phyloP scores from a whole-genome alignment of 345 rosid species.

The Balakata baccata region DNA sequence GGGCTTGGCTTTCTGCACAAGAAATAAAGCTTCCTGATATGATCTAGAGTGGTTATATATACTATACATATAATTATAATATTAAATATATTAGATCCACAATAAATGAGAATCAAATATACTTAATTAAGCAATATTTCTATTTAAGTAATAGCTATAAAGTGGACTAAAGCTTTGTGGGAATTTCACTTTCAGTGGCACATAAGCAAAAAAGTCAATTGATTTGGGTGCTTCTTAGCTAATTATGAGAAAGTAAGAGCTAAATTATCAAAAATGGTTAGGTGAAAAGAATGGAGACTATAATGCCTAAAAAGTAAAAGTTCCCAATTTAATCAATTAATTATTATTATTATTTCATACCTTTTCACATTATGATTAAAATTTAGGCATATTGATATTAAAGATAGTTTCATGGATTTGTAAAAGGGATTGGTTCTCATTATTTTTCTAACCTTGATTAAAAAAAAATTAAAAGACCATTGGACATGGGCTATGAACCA shows the following conservation, averaged over 20 bases:
- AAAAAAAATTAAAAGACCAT: too few relatives aligned
- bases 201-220: neutral
- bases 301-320: neutral
- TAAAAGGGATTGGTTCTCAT: neutral
- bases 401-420: neutral
- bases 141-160: neutral
- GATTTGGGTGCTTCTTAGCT: too few relatives aligned
- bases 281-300: neutral
- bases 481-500: too few relatives aligned
- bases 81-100: too few relatives aligned
- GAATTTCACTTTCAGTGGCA: neutral
- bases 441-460: too few relatives aligned
- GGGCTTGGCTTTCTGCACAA: too few relatives aligned
- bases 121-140: neutral
- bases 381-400: neutral
- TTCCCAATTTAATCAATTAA: neutral
- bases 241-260: too few relatives aligned
- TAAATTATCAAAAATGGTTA: neutral
- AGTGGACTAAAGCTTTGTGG: neutral
- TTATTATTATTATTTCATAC: neutral
- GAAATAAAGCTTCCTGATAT: too few relatives aligned
- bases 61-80: too few relatives aligned
- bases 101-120: too few relatives aligned
- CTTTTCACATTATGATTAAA: neutral
- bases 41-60: too few relatives aligned